phyloP scores from a whole-genome alignment of 768 basidiomycete species.

The Pulveroboletus sp. region DNA sequence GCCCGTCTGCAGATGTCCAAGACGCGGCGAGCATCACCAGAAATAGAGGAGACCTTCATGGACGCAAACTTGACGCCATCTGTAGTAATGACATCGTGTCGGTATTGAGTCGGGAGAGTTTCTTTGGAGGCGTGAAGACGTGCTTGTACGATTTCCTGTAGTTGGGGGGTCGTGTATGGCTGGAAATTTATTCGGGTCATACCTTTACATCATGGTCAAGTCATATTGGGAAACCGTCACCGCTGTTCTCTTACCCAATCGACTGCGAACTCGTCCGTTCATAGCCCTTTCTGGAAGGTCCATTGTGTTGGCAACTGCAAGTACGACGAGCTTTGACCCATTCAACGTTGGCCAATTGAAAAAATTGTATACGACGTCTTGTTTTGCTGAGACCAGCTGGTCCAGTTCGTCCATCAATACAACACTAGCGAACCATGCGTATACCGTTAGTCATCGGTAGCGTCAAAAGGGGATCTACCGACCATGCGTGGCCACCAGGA shows the following conservation, averaged over 20 bases:
- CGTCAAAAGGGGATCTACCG: constrained; percentile 23
- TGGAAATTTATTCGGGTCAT: constrained; percentile 91
- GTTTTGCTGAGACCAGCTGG: constrained; percentile 91
- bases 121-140: constrained; percentile 61
- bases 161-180: constrained; percentile 74
- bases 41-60: constrained; percentile 71
- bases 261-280: constrained; percentile 86
- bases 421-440: constrained; percentile 48
- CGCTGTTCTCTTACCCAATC: constrained; percentile 58
- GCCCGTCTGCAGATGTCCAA: constrained; percentile 92
- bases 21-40: constrained; percentile 90
- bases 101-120: constrained; percentile 40
- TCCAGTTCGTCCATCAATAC: constrained; percentile 99
- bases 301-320: constrained; percentile 98
- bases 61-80: constrained; percentile 87
- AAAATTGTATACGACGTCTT: constrained; percentile 99
- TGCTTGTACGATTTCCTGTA: constrained; percentile 83
- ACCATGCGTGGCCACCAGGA: constrained; percentile 89
- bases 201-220: constrained; percentile 39
- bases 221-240: neutral
- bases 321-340: constrained; percentile 84
- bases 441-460: neutral
- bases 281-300: constrained; percentile 94
- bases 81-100: constrained; percentile 48
- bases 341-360: constrained; percentile 98